Evolutionary conservation across 1,139 yeast genomes (phyloP).

Genomic region (Groenewaldozyma sp.): DNA sequence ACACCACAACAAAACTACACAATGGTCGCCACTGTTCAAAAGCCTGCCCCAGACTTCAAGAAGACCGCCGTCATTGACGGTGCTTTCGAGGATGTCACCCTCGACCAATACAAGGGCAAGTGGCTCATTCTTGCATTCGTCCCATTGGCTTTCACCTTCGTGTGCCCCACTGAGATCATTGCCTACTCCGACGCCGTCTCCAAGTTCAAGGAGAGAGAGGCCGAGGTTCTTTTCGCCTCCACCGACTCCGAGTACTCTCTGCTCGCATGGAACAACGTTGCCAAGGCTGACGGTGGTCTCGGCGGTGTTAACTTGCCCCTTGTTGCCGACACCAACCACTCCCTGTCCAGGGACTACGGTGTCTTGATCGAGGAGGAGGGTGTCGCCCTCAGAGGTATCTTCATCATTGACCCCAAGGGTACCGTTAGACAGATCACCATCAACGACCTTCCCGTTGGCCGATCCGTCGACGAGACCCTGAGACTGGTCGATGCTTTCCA

Average conservation of each 20-base stretch:
- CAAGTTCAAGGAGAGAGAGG: constrained; percentile 79
- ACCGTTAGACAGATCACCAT: constrained; percentile 89
- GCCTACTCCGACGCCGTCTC: constrained; percentile 94
- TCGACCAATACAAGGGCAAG: constrained; percentile 94
- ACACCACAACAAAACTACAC: constrained; percentile 16
- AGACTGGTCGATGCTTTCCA: constrained; percentile 98
- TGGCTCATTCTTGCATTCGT: constrained; percentile 96
- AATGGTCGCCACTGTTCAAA: constrained; percentile 86
- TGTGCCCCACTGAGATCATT: constrained; percentile 97
- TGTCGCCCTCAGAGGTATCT: constrained; percentile 94
- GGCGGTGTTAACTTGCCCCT: constrained; percentile 93
- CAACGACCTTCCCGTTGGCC: constrained; percentile 98
- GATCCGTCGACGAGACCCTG: constrained; percentile 94
- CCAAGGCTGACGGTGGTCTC: constrained; percentile 96
- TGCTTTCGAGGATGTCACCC: constrained; percentile 83
- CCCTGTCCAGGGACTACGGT: constrained; percentile 91
- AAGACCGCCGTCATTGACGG: constrained; percentile 97
- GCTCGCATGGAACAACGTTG: constrained; percentile 95
- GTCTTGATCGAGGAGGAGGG: constrained; percentile 94
- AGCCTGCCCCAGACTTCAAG: constrained; percentile 92
- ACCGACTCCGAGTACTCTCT: constrained; percentile 97
- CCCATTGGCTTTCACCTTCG: constrained; percentile 98
- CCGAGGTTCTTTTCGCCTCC: constrained; percentile 88
- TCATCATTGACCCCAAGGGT: constrained; percentile 95
- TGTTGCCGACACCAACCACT: constrained; percentile 93